A percentile compares a stretch with the other conserved stretches of the same genome.
phyloP scores from a whole-genome alignment of 352 stramenopile genomes.

The Pythium rhizo-oryzae region DNA sequence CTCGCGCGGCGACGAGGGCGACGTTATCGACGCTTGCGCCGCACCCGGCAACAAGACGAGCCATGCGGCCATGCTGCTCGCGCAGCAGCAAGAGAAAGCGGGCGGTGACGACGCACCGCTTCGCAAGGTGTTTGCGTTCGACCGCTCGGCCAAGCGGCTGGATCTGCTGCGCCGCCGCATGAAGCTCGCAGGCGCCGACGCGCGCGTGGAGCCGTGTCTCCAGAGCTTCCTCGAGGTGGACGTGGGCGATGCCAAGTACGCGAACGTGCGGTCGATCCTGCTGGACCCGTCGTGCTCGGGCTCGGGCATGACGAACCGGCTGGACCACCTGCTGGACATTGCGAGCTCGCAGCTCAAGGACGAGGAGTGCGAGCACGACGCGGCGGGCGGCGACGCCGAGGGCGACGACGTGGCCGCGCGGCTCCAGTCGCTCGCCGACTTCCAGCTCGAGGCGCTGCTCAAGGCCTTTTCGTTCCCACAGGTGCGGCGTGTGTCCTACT shows the following conservation, averaged over 20 bases:
- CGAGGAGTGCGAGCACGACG: slow-evolving; percentile 31
- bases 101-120: slow-evolving; percentile 35
- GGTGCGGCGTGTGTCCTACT: slow-evolving; percentile 96
- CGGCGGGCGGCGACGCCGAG: slow-evolving; percentile 43
- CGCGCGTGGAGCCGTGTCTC: slow-evolving; percentile 81
- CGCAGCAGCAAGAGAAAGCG: slow-evolving; percentile 36
- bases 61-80: slow-evolving; percentile 94
- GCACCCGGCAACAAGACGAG: slow-evolving; percentile 99
- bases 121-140: slow-evolving; percentile 94
- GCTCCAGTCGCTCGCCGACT: slow-evolving; percentile 92
- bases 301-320: slow-evolving; percentile 94
- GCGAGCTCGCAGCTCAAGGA: slow-evolving; percentile 62
- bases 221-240: slow-evolving; percentile 94
- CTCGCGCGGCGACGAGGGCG: slow-evolving; percentile 48
- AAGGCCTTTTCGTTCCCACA: slow-evolving; percentile 95
- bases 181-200: slow-evolving; percentile 72
- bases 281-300: slow-evolving; percentile 97
- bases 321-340: slow-evolving; percentile 92
- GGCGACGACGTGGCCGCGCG: slow-evolving; percentile 70
- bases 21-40: slow-evolving; percentile 97
- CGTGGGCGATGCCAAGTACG: slow-evolving; percentile 69
- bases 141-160: slow-evolving; percentile 88
- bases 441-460: slow-evolving; percentile 93
- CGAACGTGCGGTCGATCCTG: slow-evolving; percentile 92
- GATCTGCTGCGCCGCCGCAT: slow-evolving; percentile 91